A percentile compares a stretch with the other conserved stretches of the same genome.
Evolutionary conservation across 2,329 filamentous ascomycete species (phyloP).

Genomic region (Fusarium acutatum): DNA sequence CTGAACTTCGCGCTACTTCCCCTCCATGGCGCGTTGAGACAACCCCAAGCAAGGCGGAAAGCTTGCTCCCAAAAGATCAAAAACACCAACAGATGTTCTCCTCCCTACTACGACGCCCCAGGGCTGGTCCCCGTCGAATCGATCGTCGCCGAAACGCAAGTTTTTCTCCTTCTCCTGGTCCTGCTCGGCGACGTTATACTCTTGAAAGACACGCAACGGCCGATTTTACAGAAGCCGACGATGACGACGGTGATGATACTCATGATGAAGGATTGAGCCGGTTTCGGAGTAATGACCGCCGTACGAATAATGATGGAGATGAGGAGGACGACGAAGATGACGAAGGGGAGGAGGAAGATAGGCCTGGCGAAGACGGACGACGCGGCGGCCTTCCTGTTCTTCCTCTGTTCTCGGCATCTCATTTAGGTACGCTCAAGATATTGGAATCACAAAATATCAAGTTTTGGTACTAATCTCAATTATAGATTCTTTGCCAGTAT

Average conservation of each 20-base stretch:
- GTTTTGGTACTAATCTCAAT: not conserved
- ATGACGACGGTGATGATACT: conserved; percentile 57
- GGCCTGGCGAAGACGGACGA: conserved; percentile 45
- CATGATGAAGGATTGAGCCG: conserved; percentile 46
- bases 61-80: conserved; percentile 29
- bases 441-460: not conserved
- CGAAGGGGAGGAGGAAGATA: conserved; percentile 53
- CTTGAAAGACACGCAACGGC: conserved; percentile 63
- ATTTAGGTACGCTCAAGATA: conserved; percentile 67
- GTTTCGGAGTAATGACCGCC: conserved; percentile 34
- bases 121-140: conserved; percentile 46
- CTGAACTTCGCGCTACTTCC: conserved; percentile 13
- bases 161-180: conserved; percentile 46
- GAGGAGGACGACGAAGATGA: conserved; percentile 60
- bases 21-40: conserved; percentile 41
- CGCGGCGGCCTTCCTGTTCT: conserved; percentile 57
- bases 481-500: conserved; percentile 84
- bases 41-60: conserved; percentile 38
- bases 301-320: conserved; percentile 50
- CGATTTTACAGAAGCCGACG: conserved; percentile 72
- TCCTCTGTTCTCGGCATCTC: conserved; percentile 81
- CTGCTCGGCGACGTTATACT: conserved; percentile 40
- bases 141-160: conserved; percentile 41
- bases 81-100: conserved; percentile 47
- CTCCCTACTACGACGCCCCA: conserved; percentile 48